Evolutionary conservation across 768 basidiomycete genomes (phyloP).

Genomic region (Amanita fuliginea): DNA sequence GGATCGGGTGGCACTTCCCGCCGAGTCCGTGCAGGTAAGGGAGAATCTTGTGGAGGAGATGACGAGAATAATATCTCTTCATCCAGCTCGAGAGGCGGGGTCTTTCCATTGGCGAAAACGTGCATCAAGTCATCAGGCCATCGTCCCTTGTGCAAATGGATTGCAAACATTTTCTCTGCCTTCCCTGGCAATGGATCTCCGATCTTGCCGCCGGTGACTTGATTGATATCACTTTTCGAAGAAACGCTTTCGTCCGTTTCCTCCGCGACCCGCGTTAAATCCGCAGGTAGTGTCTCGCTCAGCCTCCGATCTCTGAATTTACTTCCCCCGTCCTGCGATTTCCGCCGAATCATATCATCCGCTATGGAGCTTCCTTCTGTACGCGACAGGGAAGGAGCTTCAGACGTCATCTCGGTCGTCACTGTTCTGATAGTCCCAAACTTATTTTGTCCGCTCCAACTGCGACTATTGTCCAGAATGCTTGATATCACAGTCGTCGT

Average conservation of each 20-base stretch:
- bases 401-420: slow-evolving; percentile 75
- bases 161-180: slow-evolving; percentile 23
- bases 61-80: slow-evolving; percentile 5
- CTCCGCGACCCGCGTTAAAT: slow-evolving; percentile 60
- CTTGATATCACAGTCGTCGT: slow-evolving; percentile 47
- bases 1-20: slow-evolving; percentile 35
- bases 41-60: slow-evolving; percentile 44
- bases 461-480: slow-evolving; percentile 41
- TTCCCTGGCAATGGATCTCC: slow-evolving; percentile 18
- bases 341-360: slow-evolving; percentile 28
- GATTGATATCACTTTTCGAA: slow-evolving; percentile 15
- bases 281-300: slow-evolving; percentile 51
- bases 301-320: slow-evolving; percentile 44
- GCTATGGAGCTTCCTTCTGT: slow-evolving; percentile 54
- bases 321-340: slow-evolving; percentile 9
- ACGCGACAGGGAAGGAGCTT: slow-evolving; percentile 51
- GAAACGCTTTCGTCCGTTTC: slow-evolving; percentile 55
- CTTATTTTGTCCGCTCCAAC: slow-evolving; percentile 35
- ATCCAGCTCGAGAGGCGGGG: slow-evolving; percentile 9
- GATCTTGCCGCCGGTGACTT: slow-evolving; percentile 26
- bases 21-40: slow-evolving; percentile 34
- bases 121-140: slow-evolving; percentile 79
- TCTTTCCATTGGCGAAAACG: slow-evolving; percentile 23
- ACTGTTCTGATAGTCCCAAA: slow-evolving; percentile 77
- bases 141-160: slow-evolving; percentile 66